Evolutionary conservation across 2,329 filamentous ascomycete species (phyloP), one percentile per base, ranked within the genome.

Genomic region (Hypocreales sp.): DNA sequence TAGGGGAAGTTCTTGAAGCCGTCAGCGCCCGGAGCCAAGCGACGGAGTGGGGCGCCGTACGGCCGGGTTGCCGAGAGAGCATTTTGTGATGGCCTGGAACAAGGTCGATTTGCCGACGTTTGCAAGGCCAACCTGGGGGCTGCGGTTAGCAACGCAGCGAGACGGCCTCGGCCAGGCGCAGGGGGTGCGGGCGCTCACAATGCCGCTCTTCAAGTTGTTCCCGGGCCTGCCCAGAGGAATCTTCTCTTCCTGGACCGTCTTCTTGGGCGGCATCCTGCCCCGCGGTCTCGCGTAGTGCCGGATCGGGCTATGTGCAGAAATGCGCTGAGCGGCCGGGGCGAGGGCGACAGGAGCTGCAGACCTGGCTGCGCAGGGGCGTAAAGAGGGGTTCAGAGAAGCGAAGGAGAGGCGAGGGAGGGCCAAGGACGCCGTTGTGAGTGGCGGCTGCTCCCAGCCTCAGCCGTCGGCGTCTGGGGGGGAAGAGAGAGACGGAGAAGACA

Each of bases 31-130:
- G 39, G 41, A 50, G 47, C 10, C 39, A 37, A 36, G 33, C 37
- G 40, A 38, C 43, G 10, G 15, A 22, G 31, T 40, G 40, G 39
- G 41, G 42, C 40, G 45, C 67, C 73, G 58, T 67, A 82, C 77
- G 64, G 90, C 90, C 46, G 92, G 92, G 65, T 95, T 98, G 61
- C 92, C 90, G 48, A 98, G 77, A 40, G 75, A 74, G 59, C 79
- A 93, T 68, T 94, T 95, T 53, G 90, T 98, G 60, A 98, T 94
- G 52, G 90, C 84, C 67, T 98, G 92, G 73, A 98, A 98, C 47
- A 98, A 75, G 19, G 92, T 98, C 41, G 90, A 98, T 67, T 98
- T 98, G 58, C 90, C 90, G 45, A 98, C 92, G 59, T 98, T 98
- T 58, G 90, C 90, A 48, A 98, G 76, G 61, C 90, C 90, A 58